Evolutionary conservation across 345 rosid species (phyloP).

Genomic region (Eucalyptus pumila): DNA sequence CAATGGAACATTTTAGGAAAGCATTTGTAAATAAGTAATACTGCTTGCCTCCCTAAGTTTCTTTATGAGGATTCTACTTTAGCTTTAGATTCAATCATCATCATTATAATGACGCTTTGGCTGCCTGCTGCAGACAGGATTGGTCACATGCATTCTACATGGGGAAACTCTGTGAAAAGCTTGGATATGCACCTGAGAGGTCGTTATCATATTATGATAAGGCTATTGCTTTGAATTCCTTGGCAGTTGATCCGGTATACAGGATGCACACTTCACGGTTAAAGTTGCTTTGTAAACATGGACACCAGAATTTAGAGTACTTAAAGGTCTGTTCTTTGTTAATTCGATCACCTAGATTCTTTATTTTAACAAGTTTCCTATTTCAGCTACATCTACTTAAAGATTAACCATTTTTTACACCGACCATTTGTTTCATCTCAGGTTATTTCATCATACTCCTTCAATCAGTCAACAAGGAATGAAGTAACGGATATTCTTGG

Average conservation of each 20-base stretch:
- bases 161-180: slow-evolving; percentile 94
- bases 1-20: slow-evolving; percentile 80
- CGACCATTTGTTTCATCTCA: neutral
- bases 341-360: neutral
- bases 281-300: slow-evolving; percentile 60
- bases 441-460: slow-evolving; percentile 59
- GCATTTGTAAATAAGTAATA: slow-evolving; percentile 71
- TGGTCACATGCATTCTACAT: slow-evolving; percentile 98
- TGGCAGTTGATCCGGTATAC: slow-evolving; percentile 86
- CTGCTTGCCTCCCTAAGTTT: neutral
- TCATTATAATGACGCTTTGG: neutral
- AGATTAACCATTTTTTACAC: neutral
- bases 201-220: slow-evolving; percentile 62
- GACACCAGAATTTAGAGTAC: slow-evolving; percentile 55
- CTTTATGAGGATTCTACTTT: neutral
- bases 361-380: neutral
- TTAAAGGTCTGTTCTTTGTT: slow-evolving; percentile 49
- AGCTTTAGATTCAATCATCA: neutral
- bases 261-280: slow-evolving; percentile 97
- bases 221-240: slow-evolving; percentile 72
- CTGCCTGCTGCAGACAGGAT: slow-evolving; percentile 52
- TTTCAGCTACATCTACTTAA: neutral
- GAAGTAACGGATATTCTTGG: slow-evolving; percentile 28
- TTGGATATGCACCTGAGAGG: slow-evolving; percentile 52
- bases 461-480: slow-evolving; percentile 50